A percentile compares a stretch with the other conserved stretches of the same genome.
Evolutionary conservation across 805 yeast genomes (phyloP).

Genomic region (Vanderwaltozyma yarrowii): DNA sequence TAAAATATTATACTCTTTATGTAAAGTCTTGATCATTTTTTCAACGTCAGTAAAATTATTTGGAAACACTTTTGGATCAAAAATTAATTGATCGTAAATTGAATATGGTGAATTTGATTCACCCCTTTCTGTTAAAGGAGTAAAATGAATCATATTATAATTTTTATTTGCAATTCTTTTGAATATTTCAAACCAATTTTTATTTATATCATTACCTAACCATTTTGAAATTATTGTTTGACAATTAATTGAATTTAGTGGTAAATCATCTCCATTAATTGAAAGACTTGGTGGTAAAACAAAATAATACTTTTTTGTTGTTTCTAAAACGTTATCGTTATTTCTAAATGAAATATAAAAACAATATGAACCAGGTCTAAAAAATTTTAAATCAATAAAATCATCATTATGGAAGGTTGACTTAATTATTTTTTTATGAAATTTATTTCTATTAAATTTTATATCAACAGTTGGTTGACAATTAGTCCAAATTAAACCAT

Average conservation of each 20-base stretch:
- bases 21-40: conserved; percentile 39
- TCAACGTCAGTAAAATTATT: conserved; percentile 44
- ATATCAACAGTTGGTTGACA: conserved; percentile 40
- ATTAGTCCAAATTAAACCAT: conserved; percentile 67
- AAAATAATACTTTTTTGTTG: conserved; percentile 58
- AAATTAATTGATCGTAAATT: conserved; percentile 71
- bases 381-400: conserved; percentile 49
- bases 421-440: conserved; percentile 39
- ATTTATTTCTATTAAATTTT: conserved; percentile 47
- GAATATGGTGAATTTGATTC: conserved; percentile 89
- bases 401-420: conserved; percentile 58
- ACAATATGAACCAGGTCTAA: conserved; percentile 68
- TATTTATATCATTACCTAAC: conserved; percentile 67
- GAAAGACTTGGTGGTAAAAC: conserved; percentile 70
- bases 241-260: conserved; percentile 69
- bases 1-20: conserved; percentile 48
- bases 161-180: conserved; percentile 57
- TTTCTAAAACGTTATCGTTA: conserved; percentile 27
- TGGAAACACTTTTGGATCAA: conserved; percentile 55
- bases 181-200: conserved; percentile 59
- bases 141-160: conserved; percentile 92
- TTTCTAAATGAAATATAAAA: conserved; percentile 55
- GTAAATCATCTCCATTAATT: conserved; percentile 45
- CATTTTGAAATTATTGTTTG: conserved; percentile 87
- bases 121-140: conserved; percentile 87